These are phyloP conservation scores for Microsporum ferrugineum DNA, from an alignment of 2,329 filamentous ascomycete species.

Conservation along the genomic window DNA sequence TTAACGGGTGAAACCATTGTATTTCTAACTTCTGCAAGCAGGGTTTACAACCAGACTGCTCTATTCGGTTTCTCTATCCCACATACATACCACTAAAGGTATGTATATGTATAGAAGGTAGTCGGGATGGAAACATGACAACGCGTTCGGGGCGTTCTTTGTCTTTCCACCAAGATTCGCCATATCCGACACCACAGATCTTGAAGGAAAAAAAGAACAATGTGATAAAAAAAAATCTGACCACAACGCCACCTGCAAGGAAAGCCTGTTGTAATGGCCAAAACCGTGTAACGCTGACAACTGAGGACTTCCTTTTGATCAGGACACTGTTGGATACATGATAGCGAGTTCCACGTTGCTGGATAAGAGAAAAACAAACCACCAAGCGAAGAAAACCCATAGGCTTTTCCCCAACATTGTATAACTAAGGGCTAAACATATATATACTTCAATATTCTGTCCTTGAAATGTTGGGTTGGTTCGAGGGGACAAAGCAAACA, in stretches of 20 bases:
- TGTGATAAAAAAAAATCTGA: too few relatives aligned
- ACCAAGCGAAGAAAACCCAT: not conserved
- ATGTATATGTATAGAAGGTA: too few relatives aligned
- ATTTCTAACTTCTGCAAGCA: not conserved
- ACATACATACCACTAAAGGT: too few relatives aligned
- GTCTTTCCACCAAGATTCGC: not conserved
- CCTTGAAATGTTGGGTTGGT: not conserved
- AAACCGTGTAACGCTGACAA: not conserved
- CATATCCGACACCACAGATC: not conserved
- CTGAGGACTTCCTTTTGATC: not conserved
- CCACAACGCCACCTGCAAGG: not conserved
- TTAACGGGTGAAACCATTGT: not conserved
- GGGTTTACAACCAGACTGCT: not conserved
- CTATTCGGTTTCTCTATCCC: too few relatives aligned
- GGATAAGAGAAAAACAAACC: not conserved
- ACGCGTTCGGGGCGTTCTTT: not conserved
- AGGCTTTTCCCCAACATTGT: too few relatives aligned
- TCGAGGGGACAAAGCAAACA: not conserved
- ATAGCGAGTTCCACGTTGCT: not conserved
- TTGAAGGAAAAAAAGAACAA: not conserved
- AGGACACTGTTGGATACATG: too few relatives aligned
- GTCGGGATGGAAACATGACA: too few relatives aligned
- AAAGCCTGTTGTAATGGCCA: not conserved
- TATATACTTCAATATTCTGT: not conserved
- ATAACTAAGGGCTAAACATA: too few relatives aligned